phyloP scores from a whole-genome alignment of 2,329 filamentous ascomycete species.

The Chrysoporthe deuterocubensis region DNA sequence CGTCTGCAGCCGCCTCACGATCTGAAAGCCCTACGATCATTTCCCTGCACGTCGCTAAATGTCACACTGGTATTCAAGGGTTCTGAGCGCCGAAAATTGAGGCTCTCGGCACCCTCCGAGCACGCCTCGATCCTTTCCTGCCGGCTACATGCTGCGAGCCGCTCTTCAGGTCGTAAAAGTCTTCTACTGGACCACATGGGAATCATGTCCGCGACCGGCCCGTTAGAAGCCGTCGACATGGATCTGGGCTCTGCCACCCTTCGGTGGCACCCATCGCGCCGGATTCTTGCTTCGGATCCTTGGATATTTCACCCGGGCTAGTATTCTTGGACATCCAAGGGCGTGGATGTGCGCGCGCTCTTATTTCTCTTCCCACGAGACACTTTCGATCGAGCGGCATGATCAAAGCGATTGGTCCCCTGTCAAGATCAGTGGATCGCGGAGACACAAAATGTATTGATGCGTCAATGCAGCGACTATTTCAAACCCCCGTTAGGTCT shows the following conservation, averaged over 20 bases:
- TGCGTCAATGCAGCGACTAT: neutral
- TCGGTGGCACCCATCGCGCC: neutral
- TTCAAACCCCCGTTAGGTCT: no score
- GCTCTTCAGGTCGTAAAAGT: neutral
- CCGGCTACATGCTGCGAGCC: neutral
- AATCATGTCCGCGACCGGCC: neutral
- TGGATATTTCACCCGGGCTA: neutral
- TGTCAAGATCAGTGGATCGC: neutral
- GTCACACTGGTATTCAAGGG: neutral
- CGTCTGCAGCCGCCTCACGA: slow-evolving; percentile 5
- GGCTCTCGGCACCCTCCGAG: slow-evolving; percentile 10
- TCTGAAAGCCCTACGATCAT: neutral
- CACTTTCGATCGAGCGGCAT: neutral
- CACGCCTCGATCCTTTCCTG: neutral
- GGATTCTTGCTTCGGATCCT: neutral
- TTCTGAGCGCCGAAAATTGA: neutral
- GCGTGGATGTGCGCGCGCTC: neutral
- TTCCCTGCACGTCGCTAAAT: slow-evolving; percentile 1
- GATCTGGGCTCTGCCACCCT: neutral
- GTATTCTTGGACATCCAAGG: neutral
- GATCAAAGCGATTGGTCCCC: neutral
- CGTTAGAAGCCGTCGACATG: neutral
- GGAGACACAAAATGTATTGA: neutral
- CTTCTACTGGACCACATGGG: neutral
- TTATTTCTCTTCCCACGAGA: neutral